A percentile compares a stretch with the other conserved stretches of the same genome.
Evolutionary conservation across 1,284 basidiomycete species (phyloP).

Genomic region (Tylopilus sp.): DNA sequence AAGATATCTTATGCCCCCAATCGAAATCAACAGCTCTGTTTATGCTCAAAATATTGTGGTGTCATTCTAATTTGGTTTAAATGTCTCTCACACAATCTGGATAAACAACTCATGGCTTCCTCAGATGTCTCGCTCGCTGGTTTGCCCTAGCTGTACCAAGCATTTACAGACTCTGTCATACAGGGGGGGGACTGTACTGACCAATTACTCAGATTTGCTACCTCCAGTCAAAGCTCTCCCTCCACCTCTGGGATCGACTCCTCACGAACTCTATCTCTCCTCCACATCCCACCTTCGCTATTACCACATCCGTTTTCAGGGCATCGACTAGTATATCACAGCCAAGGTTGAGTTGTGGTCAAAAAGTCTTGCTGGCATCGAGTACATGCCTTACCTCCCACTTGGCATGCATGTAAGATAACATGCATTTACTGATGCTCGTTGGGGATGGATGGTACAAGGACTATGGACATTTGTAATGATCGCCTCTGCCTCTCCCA

Average conservation of each 20-base stretch:
- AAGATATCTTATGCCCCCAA: too few relatives aligned
- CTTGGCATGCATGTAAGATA: not conserved
- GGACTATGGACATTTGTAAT: slow-evolving; percentile 75
- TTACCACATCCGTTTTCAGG: slow-evolving; percentile 80
- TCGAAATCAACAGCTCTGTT: too few relatives aligned
- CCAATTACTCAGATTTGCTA: slow-evolving; percentile 79
- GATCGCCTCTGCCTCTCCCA: slow-evolving; percentile 14
- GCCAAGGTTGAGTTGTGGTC: slow-evolving; percentile 94
- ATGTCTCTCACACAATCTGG: too few relatives aligned
- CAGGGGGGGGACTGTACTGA: not conserved
- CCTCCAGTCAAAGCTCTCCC: slow-evolving; percentile 90
- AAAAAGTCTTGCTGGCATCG: slow-evolving; percentile 88
- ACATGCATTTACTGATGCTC: slow-evolving; percentile 79
- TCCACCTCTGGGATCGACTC: slow-evolving; percentile 87
- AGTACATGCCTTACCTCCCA: slow-evolving; percentile 64
- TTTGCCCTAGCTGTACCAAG: slow-evolving; percentile 92
- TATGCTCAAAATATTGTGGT: too few relatives aligned
- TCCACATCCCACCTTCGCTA: slow-evolving; percentile 76
- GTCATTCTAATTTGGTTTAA: too few relatives aligned
- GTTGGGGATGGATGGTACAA: slow-evolving; percentile 70
- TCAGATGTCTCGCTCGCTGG: slow-evolving; percentile 89
- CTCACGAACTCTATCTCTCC: slow-evolving; percentile 93
- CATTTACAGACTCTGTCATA: slow-evolving; percentile 92
- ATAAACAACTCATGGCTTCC: slow-evolving; percentile 87
- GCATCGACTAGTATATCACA: slow-evolving; percentile 92